These are phyloP conservation scores for Agaricus subrufescens DNA, from an alignment of 768 basidiomycete genomes.

Conservation along the genomic window DNA sequence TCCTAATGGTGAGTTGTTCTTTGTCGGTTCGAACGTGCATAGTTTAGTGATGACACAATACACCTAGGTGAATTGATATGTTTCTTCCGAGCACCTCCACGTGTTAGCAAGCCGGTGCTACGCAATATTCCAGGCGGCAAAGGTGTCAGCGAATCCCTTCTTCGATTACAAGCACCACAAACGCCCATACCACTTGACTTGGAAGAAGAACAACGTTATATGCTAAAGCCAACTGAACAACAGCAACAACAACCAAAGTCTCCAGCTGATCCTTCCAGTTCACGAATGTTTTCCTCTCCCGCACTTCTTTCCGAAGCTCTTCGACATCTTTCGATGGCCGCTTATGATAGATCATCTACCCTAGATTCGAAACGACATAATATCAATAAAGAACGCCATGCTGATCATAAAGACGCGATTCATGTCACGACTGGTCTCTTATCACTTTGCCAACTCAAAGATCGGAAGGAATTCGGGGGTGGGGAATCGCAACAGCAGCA, in stretches of 20 bases:
- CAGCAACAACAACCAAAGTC: constrained; percentile 13
- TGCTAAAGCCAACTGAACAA: background rate
- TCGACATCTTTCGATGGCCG: constrained; percentile 55
- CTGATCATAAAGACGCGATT: constrained; percentile 35
- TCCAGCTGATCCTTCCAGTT: constrained; percentile 16
- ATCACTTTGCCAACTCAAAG: constrained; percentile 48
- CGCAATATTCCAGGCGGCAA: constrained; percentile 38
- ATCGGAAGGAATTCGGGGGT: constrained; percentile 35
- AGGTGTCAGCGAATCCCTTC: constrained; percentile 19
- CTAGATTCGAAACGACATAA: constrained; percentile 24
- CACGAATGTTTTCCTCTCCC: constrained; percentile 54
- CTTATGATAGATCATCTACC: constrained; percentile 45
- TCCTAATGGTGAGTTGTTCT: constrained; percentile 63
- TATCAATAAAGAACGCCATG: constrained; percentile 31
- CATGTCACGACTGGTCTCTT: constrained; percentile 77
- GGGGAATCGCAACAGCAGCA: constrained; percentile 24
- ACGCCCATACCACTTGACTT: background rate
- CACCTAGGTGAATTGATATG: constrained; percentile 74
- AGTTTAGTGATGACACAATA: background rate
- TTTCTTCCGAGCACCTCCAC: constrained; percentile 77
- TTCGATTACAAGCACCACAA: constrained; percentile 16
- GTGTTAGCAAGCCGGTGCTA: constrained; percentile 61
- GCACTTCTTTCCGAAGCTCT: constrained; percentile 72
- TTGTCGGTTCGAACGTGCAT: background rate
- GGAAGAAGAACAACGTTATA: background rate